phyloP scores from a whole-genome alignment of 2,329 filamentous ascomycete genomes.

The Venturia asperata region DNA sequence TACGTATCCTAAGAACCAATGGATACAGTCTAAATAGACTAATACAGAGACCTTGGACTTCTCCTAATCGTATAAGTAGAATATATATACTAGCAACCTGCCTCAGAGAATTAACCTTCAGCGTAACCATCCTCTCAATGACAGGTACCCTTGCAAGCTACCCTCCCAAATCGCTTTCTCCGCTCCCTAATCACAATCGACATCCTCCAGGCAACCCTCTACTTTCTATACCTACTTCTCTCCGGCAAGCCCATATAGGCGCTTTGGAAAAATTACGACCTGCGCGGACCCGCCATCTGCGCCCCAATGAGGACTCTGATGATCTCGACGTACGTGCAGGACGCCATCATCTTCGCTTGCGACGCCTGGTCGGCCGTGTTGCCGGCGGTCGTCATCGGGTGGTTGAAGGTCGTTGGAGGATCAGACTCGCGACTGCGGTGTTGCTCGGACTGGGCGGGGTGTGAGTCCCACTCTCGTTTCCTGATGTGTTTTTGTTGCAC shows the following conservation, averaged over 20 bases:
- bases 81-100: constrained; percentile 4
- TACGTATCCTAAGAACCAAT: too few relatives aligned
- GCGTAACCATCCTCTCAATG: not conserved
- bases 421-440: not conserved
- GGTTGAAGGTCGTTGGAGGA: not conserved
- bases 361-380: not conserved
- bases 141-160: too few relatives aligned
- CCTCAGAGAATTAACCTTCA: constrained; percentile 8
- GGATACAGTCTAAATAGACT: too few relatives aligned
- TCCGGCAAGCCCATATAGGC: not conserved
- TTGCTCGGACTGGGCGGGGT: not conserved
- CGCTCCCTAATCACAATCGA: not conserved
- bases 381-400: not conserved
- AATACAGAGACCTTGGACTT: too few relatives aligned
- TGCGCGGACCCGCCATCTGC: not conserved
- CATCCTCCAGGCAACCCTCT: not conserved
- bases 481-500: not conserved
- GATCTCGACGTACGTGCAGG: not conserved
- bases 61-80: too few relatives aligned
- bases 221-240: constrained; percentile 11
- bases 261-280: not conserved
- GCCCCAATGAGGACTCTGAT: not conserved
- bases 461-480: not conserved
- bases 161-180: not conserved
- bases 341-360: not conserved